phyloP scores from a whole-genome alignment of 139 green algal genomes.

The Chlamydomonas sphaeroides region DNA sequence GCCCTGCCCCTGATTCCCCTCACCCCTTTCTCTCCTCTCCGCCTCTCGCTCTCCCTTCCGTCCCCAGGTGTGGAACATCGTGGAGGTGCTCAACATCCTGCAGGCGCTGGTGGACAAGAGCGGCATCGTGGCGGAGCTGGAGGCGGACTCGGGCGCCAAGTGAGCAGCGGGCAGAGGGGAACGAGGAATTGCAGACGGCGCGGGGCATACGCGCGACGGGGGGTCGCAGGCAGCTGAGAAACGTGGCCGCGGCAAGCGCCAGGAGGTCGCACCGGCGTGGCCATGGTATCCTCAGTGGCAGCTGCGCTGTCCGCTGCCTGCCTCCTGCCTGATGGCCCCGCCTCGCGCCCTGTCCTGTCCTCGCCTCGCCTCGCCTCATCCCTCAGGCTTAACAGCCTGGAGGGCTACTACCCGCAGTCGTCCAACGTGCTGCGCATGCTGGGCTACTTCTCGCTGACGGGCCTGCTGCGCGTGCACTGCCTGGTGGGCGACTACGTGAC shows the following conservation, averaged over 20 bases:
- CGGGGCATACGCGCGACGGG: too few species aligned
- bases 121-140: constrained; percentile 76
- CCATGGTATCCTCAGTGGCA: too few species aligned
- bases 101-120: constrained; percentile 90
- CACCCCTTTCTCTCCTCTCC: too few species aligned
- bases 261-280: too few species aligned
- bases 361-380: not conserved
- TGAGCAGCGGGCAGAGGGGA: not conserved
- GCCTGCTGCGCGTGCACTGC: constrained; percentile 90
- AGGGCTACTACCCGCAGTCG: constrained; percentile 79
- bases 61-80: constrained; percentile 77
- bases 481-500: constrained; percentile 93
- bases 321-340: too few species aligned
- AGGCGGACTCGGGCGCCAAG: constrained; percentile 67
- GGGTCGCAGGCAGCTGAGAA: too few species aligned
- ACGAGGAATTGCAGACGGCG: too few species aligned
- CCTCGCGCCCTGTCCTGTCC: too few species aligned
- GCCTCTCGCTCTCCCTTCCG: too few species aligned
- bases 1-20: too few species aligned
- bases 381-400: constrained; percentile 56
- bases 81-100: constrained; percentile 88
- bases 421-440: constrained; percentile 97
- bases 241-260: too few species aligned
- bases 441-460: constrained; percentile 95
- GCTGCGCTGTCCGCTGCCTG: too few species aligned